These are phyloP conservation scores for Wickerhamiella nectarea DNA, from an alignment of 805 yeast species.

Conservation along the genomic window DNA sequence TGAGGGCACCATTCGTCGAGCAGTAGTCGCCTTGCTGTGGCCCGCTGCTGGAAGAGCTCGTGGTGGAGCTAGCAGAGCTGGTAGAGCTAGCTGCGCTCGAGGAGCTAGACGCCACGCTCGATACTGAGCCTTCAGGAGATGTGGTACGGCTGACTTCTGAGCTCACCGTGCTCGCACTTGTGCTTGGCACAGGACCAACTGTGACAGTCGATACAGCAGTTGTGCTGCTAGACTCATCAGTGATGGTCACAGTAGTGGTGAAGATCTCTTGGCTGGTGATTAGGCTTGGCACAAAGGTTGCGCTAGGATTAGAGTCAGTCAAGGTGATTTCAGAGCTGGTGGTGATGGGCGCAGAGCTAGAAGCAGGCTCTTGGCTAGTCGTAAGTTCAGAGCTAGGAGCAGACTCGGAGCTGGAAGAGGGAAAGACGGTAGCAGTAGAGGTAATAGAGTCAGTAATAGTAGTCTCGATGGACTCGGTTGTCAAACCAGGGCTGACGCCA, in stretches of 20 bases:
- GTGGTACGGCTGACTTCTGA: not conserved
- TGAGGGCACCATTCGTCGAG: conserved; percentile 19
- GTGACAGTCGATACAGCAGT: not conserved
- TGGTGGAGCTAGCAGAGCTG: not conserved
- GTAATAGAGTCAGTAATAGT: too few species aligned
- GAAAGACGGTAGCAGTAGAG: too few species aligned
- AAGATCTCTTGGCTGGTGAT: not conserved
- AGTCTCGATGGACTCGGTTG: too few species aligned
- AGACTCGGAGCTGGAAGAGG: too few species aligned
- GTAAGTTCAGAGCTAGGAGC: too few species aligned
- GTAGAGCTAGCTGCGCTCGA: not conserved
- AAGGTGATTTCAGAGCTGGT: not conserved
- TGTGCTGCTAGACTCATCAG: not conserved
- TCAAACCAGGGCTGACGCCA: too few species aligned
- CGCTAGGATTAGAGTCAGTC: not conserved
- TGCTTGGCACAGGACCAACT: not conserved
- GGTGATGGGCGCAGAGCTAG: too few species aligned
- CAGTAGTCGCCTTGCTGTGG: conserved; percentile 17
- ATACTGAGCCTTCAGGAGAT: not conserved
- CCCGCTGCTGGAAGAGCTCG: not conserved
- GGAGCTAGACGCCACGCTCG: not conserved
- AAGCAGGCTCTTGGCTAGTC: too few species aligned
- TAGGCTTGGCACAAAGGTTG: not conserved
- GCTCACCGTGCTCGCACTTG: not conserved
- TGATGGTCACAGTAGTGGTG: not conserved